These are phyloP conservation scores for Pseudognaphalium luteoalbum DNA, from an alignment of 129 eudicot species.

Conservation along the genomic window DNA sequence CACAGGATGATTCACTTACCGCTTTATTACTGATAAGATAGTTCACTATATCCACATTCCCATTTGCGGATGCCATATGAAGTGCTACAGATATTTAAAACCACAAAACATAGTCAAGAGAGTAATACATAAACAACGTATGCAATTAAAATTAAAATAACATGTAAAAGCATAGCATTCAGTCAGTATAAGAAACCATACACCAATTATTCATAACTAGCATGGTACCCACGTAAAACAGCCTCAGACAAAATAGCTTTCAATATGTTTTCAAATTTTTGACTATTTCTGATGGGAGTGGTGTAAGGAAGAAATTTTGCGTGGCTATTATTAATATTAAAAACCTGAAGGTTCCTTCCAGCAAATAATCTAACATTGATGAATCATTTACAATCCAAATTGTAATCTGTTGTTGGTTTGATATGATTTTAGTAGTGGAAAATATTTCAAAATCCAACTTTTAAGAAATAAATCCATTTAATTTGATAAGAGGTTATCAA, in stretches of 20 bases:
- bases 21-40: constrained; percentile 73
- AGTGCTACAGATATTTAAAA: constrained; percentile 58
- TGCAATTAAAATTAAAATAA: no score
- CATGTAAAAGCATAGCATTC: neutral
- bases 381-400: no score
- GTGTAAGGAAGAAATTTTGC: no score
- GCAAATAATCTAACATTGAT: neutral
- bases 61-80: constrained; percentile 99
- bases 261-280: neutral
- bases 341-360: neutral
- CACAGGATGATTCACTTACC: constrained; percentile 49
- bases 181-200: neutral
- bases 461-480: neutral
- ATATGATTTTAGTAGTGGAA: no score
- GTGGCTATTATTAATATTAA: no score
- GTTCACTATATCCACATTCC: constrained; percentile 68
- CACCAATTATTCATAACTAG: neutral
- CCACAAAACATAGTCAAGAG: neutral
- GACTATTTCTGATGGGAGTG: neutral
- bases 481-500: neutral
- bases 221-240: no score
- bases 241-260: neutral
- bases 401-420: no score
- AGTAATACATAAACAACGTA: neutral
- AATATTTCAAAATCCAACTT: no score